Evolutionary conservation across 768 basidiomycete species (phyloP), one percentile per base, ranked within the genome.

Genomic region (Peribolospora baueri): DNA sequence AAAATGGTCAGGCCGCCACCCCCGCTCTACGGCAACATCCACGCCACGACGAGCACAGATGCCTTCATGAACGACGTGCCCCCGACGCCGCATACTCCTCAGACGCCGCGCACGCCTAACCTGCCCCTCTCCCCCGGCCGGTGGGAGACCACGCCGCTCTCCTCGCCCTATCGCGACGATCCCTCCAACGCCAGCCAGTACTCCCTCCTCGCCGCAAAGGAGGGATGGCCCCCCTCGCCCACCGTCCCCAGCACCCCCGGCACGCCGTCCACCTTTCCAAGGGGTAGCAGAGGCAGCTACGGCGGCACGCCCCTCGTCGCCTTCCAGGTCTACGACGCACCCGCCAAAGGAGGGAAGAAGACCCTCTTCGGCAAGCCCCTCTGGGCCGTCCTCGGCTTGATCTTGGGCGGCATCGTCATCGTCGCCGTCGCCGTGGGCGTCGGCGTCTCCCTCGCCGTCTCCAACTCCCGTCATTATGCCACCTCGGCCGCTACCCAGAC

Each of bases 401-500:
- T 25, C 25, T 25, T 25, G 25, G 25, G 25, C 25, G 25, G 25
- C 25, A 25, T 25, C 52, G 48, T 60, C 56, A 11, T 48, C 25
- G 52, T 7, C 3, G 52, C 52, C 7, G 14, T 50, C 46, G 42
- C 46, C 6, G 58, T 54, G 0, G 14, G 57, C 42, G 45, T 51
- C 41, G 49, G 42, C 7, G 39, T 61, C 6, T 54, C 58, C 50
- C 53, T 61, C 25, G 60, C 48, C 3, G 60, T 56, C 36, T 25
- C 25, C 25, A 25, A 25, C 25, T 25, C 25, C 25, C 25, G 25
- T 25, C 25, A 25, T 25, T 1, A 1, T 25, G 25, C 25, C 25
- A 25, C 25, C 25, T 25, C 25, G 25, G 25, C 25, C 25, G 25
- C 25, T 25, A 25, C 25, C 25, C 25, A 25, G 25, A 57, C 59